Conservation (phyloP, 1,139 yeast genomes). For the Yamadazyma trypodendri region DNA sequence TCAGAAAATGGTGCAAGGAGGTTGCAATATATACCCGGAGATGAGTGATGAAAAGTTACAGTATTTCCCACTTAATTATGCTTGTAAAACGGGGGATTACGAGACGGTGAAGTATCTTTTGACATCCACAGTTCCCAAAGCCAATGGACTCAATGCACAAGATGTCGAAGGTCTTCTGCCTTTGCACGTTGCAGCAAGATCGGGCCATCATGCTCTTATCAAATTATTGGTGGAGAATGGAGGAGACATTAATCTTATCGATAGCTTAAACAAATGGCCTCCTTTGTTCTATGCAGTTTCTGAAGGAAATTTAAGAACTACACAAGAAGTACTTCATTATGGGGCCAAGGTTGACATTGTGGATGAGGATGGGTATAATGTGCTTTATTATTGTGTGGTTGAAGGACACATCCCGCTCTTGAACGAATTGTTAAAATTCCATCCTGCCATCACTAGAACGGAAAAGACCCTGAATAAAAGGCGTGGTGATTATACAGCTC, state of each 20-base stretch:
- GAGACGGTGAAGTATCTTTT: slow-evolving; percentile 65
- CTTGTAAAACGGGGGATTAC: slow-evolving; percentile 82
- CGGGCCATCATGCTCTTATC: slow-evolving; percentile 72
- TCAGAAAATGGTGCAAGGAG: slow-evolving; percentile 39
- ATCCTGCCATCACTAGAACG: slow-evolving; percentile 12
- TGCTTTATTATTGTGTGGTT: slow-evolving; percentile 87
- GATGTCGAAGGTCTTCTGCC: slow-evolving; percentile 91
- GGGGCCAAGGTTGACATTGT: slow-evolving; percentile 71
- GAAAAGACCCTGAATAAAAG: slow-evolving; percentile 1
- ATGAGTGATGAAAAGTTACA: slow-evolving; percentile 49
- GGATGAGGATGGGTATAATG: slow-evolving; percentile 85
- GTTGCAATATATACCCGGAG: slow-evolving; percentile 58
- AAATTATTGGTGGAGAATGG: slow-evolving; percentile 68
- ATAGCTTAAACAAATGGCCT: slow-evolving; percentile 89
- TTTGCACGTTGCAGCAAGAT: slow-evolving; percentile 82
- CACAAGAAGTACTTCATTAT: slow-evolving; percentile 64
- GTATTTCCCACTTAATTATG: slow-evolving; percentile 83
- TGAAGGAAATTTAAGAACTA: slow-evolving; percentile 76
- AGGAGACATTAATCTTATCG: slow-evolving; percentile 75
- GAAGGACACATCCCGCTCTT: slow-evolving; percentile 86
- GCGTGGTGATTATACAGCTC: too few species aligned
- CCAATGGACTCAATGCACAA: slow-evolving; percentile 46
- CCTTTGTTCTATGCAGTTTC: slow-evolving; percentile 89
- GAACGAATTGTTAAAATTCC: slow-evolving; percentile 54
- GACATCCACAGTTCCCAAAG: slow-evolving; percentile 22